These are phyloP conservation scores for Blastomyces emzantsi DNA, from an alignment of 2,329 filamentous ascomycete genomes.

Conservation along the genomic window DNA sequence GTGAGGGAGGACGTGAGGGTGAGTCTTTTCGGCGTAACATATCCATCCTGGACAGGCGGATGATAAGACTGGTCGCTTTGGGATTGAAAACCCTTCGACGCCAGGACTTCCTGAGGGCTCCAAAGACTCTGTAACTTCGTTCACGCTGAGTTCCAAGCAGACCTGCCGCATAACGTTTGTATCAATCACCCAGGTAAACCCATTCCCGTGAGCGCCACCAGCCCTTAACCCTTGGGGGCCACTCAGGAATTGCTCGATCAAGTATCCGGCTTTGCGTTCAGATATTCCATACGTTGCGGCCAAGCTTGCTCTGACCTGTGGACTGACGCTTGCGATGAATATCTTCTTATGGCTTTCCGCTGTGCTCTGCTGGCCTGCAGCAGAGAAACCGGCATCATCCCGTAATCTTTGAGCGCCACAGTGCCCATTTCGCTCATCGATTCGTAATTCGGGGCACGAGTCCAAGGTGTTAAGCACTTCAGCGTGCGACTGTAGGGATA, in stretches of 20 bases:
- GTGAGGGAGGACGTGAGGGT: slow-evolving; percentile 85
- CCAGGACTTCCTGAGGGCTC: slow-evolving; percentile 13
- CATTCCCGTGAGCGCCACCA: slow-evolving; percentile 63
- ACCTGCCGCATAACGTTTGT: slow-evolving; percentile 77
- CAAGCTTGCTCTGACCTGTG: slow-evolving; percentile 80
- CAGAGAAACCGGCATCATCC: slow-evolving; percentile 27
- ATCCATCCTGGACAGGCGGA: slow-evolving; percentile 97
- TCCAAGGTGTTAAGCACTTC: slow-evolving; percentile 83
- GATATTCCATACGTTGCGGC: slow-evolving; percentile 73
- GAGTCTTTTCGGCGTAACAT: slow-evolving; percentile 97
- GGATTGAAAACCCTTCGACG: slow-evolving; percentile 19
- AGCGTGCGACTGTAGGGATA: slow-evolving; percentile 84
- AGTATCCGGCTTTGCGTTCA: slow-evolving; percentile 63
- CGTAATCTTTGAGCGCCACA: slow-evolving; percentile 20
- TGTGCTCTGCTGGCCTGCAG: slow-evolving; percentile 33
- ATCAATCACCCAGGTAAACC: slow-evolving; percentile 83
- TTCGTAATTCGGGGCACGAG: slow-evolving; percentile 40
- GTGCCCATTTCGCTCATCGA: slow-evolving; percentile 38
- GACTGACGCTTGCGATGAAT: slow-evolving; percentile 87
- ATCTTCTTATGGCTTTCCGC: slow-evolving; percentile 52
- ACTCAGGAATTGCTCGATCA: slow-evolving; percentile 72
- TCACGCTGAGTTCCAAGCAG: slow-evolving; percentile 68
- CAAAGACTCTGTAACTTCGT: slow-evolving; percentile 52
- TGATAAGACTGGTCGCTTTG: slow-evolving; percentile 51
- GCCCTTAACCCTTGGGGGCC: slow-evolving; percentile 59